Percentiles rank a stretch among this genome's conserved stretches.
phyloP scores from a whole-genome alignment of 148 eudicot genomes.

The Rhododendron kiyosumense region DNA sequence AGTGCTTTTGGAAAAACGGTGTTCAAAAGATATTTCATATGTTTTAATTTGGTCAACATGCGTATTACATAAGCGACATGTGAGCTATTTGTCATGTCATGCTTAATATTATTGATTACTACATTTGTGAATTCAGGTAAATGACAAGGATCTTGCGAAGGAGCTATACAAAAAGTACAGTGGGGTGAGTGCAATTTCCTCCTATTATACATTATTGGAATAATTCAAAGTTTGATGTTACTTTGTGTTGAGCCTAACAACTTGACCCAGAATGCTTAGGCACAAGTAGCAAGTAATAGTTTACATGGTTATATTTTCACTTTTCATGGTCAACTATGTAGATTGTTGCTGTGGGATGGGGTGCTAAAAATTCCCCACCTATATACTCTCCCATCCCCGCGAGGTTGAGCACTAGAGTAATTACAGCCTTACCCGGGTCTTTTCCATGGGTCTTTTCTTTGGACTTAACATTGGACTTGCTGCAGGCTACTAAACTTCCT shows the following conservation, averaged over 20 bases:
- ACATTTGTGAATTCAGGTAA: constrained; percentile 45
- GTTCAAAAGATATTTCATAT: not conserved
- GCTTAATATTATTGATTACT: not conserved
- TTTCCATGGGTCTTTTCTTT: not conserved
- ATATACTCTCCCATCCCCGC: not conserved
- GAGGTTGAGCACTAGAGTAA: no score
- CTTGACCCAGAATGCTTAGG: not conserved
- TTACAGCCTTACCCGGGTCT: not conserved
- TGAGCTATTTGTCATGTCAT: not conserved
- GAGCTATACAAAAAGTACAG: constrained; percentile 95
- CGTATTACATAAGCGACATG: not conserved
- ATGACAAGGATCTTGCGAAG: constrained; percentile 84
- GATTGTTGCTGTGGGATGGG: not conserved
- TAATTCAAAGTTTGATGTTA: not conserved
- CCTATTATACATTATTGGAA: not conserved
- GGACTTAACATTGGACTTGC: not conserved
- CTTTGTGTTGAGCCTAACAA: not conserved
- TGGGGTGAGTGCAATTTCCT: constrained; percentile 54
- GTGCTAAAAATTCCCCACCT: not conserved
- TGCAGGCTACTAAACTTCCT: not conserved
- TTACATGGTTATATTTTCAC: not conserved
- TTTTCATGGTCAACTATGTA: no score
- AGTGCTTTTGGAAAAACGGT: not conserved
- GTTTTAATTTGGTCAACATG: not conserved
- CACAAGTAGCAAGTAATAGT: not conserved